Evolutionary conservation across 2,329 filamentous ascomycete genomes (phyloP), one percentile per base, ranked within the genome.

Genomic region (Cladosporium austrohemisphaericum): DNA sequence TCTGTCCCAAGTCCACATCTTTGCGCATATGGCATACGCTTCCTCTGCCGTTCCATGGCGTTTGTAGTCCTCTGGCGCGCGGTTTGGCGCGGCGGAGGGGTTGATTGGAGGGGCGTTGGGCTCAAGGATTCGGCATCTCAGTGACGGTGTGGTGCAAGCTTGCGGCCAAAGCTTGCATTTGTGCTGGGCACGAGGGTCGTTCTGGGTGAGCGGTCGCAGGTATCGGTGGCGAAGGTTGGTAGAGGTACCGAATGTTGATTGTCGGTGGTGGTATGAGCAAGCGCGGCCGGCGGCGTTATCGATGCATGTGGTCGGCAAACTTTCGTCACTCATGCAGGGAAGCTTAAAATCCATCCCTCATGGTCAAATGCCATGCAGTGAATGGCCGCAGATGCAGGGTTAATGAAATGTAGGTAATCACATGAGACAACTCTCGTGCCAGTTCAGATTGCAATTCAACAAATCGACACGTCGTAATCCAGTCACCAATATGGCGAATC

Each of bases 31-130:
- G 18, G 26, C 63, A 37, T 68, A 74, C 73, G 70, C 64, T 76
- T 76, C 62, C 71, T 71, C 52, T 69, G 68, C 64, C 73, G 67
- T 64, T 76, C 73, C 73, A 76, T 76, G 57, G 64, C 65, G 63
- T 56, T 57, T 55, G 58, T 60, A n/a, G 44, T 51, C 41, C 49
- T 50, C 50, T 51, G 51, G 50, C 55, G 60, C 55, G 55, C 54
- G 52, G 43, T 36, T 55, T 49, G 54, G 55, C 56, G 59, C 53
- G 45, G 54, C 49, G 44, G 50, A 48, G 49, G 50, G 53, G 47
- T 49, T 50, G 49, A 41, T 52, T 50, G 49, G 53, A 55, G 53
- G 58, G 55, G 43, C 36, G 41, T 46, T 41, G 49, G 31, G 41
- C 53, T 63, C 60, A 68, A 57, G 65, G 65, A 59, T 65, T 57